Evolutionary conservation across 2,329 filamentous ascomycete genomes (phyloP), one percentile per base, ranked within the genome.

Genomic region (Epichloe coenophiala): DNA sequence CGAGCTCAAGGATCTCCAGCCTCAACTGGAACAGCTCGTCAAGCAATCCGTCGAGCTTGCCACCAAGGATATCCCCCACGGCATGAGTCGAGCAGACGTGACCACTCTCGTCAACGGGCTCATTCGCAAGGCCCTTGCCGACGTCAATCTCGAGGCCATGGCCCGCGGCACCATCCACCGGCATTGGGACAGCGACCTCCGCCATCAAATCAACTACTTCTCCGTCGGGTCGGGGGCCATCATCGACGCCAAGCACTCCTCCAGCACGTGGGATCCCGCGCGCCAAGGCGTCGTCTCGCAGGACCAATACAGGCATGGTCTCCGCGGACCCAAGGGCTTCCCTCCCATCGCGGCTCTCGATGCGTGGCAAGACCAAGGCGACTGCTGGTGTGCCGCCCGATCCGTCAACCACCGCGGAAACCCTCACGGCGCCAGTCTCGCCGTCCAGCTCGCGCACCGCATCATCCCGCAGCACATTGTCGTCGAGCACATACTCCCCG

Each of bases 351-450:
- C 72, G 0, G 88, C 85, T 1, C 72, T 95, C 2, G 47, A 51
- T 2, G 68, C 72, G 3, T 95, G 90, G 88, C 71, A 81, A 9
- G 86, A 95, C 46, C 76, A 84, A 36, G 87, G 86, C 19, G 86
- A 97, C 54, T 94, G 88, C 66, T 97, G 88, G 86, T 97, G 91
- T 64, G 81, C 84, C 4, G 74, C 71, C 0, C 61, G 60, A 3
- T 67, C 68, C 1, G 56, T 61, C 11, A 68, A 73, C 46, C 63
- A 63, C 13, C 67, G 68, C 15, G 65, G 66, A 11, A 61, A 63
- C 15, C 72, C 73, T 7, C 73, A 75, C 46, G 78, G 80, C 38
- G 79, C 81, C 2, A 77, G 80, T 49, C 69, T 97, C 15, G 78
- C 77, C 8, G 77, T 94, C 17, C 65, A 79, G 40, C 73, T 83